Percentiles rank a stretch among this genome's conserved stretches.
Conservation (phyloP, 164 flowering plant genomes). For the Buxus sempervirens region DNA sequence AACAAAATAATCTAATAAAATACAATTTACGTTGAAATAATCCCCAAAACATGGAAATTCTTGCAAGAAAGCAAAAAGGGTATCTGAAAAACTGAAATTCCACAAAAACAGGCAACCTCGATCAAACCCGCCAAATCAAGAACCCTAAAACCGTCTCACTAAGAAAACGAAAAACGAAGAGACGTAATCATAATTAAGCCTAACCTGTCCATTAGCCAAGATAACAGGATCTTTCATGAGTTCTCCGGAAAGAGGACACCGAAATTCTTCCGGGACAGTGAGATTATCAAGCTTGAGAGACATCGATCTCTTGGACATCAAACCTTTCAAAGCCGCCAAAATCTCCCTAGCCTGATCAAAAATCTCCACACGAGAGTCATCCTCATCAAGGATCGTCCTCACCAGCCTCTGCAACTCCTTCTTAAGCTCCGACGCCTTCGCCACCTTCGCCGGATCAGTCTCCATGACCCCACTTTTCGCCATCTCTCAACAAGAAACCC, state of each 20-base stretch:
- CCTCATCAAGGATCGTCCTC: conserved; percentile 38
- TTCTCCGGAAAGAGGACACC: conserved; percentile 59
- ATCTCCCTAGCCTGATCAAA: conserved; percentile 39
- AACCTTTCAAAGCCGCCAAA: conserved; percentile 38
- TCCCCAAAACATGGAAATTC: background rate
- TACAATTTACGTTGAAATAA: background rate
- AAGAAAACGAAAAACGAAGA: background rate
- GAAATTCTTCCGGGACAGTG: conserved; percentile 44
- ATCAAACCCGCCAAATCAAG: background rate
- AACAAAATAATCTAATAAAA: background rate
- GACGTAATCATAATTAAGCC: background rate
- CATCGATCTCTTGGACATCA: conserved; percentile 34
- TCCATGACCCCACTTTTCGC: conserved; percentile 44
- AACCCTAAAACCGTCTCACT: background rate
- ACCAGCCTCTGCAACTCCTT: conserved; percentile 50
- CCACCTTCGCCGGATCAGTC: conserved; percentile 18
- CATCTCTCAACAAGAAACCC: conserved; percentile 23
- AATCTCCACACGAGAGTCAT: conserved; percentile 24
- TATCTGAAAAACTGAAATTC: background rate
- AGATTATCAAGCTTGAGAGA: conserved; percentile 24
- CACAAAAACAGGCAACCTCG: background rate
- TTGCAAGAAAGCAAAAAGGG: background rate
- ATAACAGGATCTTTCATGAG: conserved; percentile 77
- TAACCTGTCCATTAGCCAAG: conserved; percentile 69
- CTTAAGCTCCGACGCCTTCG: conserved; percentile 37